These are phyloP conservation scores for Massarina eburnea DNA, from an alignment of 2,329 filamentous ascomycete species.

Conservation along the genomic window DNA sequence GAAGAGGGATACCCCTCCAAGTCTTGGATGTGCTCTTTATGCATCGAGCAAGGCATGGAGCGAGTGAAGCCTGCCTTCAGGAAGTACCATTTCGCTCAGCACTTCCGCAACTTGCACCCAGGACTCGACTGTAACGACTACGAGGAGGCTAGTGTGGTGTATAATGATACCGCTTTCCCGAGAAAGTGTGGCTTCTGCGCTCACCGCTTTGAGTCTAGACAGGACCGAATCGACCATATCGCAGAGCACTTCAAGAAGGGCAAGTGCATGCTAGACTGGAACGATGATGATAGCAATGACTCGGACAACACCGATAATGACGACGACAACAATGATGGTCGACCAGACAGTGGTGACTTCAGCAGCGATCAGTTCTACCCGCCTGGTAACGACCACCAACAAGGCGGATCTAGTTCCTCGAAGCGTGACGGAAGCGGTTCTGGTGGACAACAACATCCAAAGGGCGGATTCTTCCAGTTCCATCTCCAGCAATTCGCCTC, in stretches of 20 bases:
- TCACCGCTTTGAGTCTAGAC: constrained; percentile 35
- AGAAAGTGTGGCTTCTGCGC: constrained; percentile 40
- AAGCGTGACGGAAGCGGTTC: constrained; percentile 22
- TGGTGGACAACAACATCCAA: constrained; percentile 13
- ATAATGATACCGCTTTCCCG: constrained; percentile 39
- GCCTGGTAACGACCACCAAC: constrained; percentile 21
- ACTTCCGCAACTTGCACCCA: constrained; percentile 43
- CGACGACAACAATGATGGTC: constrained; percentile 28
- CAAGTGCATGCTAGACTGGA: constrained; percentile 43
- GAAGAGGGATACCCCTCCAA: constrained; percentile 40
- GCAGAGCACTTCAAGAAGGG: constrained; percentile 42
- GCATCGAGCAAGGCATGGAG: constrained; percentile 31
- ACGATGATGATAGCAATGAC: constrained; percentile 30
- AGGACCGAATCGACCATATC: constrained; percentile 43
- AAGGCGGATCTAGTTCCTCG: constrained; percentile 13
- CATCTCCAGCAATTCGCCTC: constrained; percentile 27
- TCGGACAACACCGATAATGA: constrained; percentile 23
- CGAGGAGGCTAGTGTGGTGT: constrained; percentile 34
- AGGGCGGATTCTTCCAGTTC: constrained; percentile 36
- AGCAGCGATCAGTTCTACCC: constrained; percentile 23
- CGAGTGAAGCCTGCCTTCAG: constrained; percentile 42
- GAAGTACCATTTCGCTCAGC: constrained; percentile 42
- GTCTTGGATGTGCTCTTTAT: constrained; percentile 30
- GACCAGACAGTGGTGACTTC: constrained; percentile 24
- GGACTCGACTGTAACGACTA: constrained; percentile 32